Evolutionary conservation across 1,139 yeast genomes (phyloP).

Genomic region (Casaregolazyma lundiana): DNA sequence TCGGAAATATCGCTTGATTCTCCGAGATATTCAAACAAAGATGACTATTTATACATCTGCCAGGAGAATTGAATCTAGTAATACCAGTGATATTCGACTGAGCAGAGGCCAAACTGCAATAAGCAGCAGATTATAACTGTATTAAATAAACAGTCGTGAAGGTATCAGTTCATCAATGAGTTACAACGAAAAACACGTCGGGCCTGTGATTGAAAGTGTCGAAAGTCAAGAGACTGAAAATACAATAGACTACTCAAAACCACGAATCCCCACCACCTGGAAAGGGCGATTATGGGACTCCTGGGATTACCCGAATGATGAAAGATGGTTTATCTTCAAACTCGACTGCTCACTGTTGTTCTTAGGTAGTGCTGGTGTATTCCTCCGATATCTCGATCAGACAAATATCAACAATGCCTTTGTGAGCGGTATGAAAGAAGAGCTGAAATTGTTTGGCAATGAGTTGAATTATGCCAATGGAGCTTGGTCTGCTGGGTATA

Average conservation of each 20-base stretch:
- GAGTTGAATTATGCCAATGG: conserved; percentile 60
- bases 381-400: conserved; percentile 48
- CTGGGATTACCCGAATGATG: conserved; percentile 21
- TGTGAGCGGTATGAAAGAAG: conserved; percentile 59
- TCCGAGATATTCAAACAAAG: too few species aligned
- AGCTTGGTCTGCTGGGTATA: conserved; percentile 53
- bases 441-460: conserved; percentile 56
- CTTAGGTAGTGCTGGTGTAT: conserved; percentile 63
- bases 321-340: conserved; percentile 51
- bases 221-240: not conserved
- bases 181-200: not conserved
- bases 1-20: too few species aligned
- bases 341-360: conserved; percentile 56
- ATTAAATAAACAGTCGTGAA: too few species aligned
- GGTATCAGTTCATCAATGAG: too few species aligned
- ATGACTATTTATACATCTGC: too few species aligned
- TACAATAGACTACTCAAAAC: conserved; percentile 6
- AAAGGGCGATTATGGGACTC: conserved; percentile 8
- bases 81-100: not conserved
- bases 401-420: conserved; percentile 57
- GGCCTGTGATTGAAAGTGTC: not conserved
- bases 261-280: conserved; percentile 7
- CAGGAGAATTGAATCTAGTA: too few species aligned
- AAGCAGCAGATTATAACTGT: too few species aligned
- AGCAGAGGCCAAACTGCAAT: not conserved